phyloP scores from a whole-genome alignment of 441 rosid genomes.

The Adansonia gregorii region DNA sequence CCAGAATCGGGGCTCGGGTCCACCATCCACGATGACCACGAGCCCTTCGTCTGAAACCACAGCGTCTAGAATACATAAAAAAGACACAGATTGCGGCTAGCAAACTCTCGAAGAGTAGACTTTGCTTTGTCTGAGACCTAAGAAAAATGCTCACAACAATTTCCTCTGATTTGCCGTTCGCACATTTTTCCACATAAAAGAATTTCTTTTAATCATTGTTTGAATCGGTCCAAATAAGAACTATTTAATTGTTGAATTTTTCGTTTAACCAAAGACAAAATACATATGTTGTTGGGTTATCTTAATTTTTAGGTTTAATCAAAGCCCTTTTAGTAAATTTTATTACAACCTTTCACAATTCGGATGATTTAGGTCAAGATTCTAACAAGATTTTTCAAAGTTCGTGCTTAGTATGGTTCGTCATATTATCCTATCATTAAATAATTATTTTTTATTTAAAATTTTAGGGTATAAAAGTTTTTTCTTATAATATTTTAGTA shows the following conservation, averaged over 20 bases:
- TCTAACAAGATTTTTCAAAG: too few relatives aligned
- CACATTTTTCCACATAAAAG: background rate
- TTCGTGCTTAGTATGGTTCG: too few relatives aligned
- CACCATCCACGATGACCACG: background rate
- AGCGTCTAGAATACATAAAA: background rate
- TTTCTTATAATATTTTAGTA: too few relatives aligned
- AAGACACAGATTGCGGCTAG: background rate
- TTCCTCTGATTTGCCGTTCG: background rate
- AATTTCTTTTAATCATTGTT: background rate
- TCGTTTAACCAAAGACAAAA: background rate
- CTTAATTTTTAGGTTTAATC: background rate
- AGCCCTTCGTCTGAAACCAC: background rate
- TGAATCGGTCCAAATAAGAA: constrained; percentile 12
- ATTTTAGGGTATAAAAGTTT: too few relatives aligned
- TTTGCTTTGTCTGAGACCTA: background rate
- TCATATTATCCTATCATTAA: too few relatives aligned
- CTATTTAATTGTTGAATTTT: background rate
- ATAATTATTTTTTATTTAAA: too few relatives aligned
- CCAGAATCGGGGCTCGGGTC: background rate
- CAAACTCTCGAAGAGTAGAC: background rate
- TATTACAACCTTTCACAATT: too few relatives aligned
- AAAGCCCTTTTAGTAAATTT: background rate
- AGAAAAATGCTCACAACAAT: too few relatives aligned
- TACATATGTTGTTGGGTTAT: too few relatives aligned
- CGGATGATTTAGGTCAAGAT: too few relatives aligned